Conservation (phyloP, 495 filamentous ascomycete species). For the Penicillium soppii region DNA sequence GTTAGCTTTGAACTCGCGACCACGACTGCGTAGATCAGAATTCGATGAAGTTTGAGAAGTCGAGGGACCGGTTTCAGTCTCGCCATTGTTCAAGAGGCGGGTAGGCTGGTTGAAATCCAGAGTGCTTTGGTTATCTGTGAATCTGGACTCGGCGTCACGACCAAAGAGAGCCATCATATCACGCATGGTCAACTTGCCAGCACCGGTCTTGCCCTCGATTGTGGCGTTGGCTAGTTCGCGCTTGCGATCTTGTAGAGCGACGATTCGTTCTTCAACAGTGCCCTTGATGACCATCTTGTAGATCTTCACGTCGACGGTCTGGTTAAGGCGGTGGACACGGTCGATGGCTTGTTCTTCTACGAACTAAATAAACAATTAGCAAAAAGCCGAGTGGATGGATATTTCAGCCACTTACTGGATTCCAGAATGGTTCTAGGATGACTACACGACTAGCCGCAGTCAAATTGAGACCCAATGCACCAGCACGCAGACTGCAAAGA, state of each 20-base stretch:
- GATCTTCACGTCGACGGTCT: conserved; percentile 89
- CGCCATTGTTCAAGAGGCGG: conserved; percentile 25
- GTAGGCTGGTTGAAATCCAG: conserved; percentile 32
- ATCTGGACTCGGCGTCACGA: conserved; percentile 64
- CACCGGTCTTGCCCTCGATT: conserved; percentile 76
- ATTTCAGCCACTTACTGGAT: conserved; percentile 62
- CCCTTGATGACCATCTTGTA: conserved; percentile 85
- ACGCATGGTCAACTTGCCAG: conserved; percentile 81
- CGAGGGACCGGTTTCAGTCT: conserved; percentile 4
- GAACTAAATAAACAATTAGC: conserved; percentile 54
- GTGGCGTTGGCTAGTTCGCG: conserved; percentile 79
- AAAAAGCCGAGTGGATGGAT: not conserved
- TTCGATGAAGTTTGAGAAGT: conserved; percentile 14
- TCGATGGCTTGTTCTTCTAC: conserved; percentile 99
- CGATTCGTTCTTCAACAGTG: conserved; percentile 88
- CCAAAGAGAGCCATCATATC: conserved; percentile 91
- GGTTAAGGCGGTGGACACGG: conserved; percentile 93
- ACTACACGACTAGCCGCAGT: conserved; percentile 92
- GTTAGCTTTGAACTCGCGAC: conserved; percentile 24
- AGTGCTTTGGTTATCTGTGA: conserved; percentile 31
- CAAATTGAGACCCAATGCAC: conserved; percentile 88
- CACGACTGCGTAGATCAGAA: conserved; percentile 29
- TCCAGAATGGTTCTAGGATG: conserved; percentile 98
- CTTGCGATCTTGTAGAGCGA: conserved; percentile 91
- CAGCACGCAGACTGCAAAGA: conserved; percentile 90